phyloP scores from a whole-genome alignment of 2,329 filamentous ascomycete genomes.

The Pseudogymnoascus sp. region DNA sequence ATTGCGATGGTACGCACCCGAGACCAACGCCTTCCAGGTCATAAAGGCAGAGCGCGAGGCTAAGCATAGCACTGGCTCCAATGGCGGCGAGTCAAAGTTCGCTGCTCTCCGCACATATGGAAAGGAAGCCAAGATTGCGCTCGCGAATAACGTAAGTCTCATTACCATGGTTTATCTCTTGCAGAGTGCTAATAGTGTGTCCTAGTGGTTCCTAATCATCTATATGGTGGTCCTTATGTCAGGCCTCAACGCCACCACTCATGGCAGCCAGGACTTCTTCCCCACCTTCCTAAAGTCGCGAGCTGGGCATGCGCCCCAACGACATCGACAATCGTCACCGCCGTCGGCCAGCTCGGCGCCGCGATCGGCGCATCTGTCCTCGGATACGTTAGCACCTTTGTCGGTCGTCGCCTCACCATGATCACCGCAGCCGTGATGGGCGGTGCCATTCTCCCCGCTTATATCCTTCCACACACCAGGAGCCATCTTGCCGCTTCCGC shows the following conservation, averaged over 20 bases:
- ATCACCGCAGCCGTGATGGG: conserved; percentile 56
- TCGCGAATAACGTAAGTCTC: conserved; percentile 42
- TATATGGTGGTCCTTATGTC: conserved; percentile 84
- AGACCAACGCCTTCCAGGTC: conserved; percentile 66
- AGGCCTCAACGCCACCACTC: conserved; percentile 64
- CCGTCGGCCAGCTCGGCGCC: conserved; percentile 62
- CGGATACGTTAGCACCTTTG: conserved; percentile 58
- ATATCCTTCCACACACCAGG: conserved; percentile 57
- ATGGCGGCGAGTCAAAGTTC: conserved; percentile 58
- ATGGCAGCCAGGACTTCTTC: conserved; percentile 39
- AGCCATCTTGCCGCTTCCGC: conserved; percentile 62
- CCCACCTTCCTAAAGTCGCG: conserved; percentile 49
- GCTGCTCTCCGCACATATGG: conserved; percentile 60
- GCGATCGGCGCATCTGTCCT: conserved; percentile 57
- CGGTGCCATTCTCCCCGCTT: conserved; percentile 72
- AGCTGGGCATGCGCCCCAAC: conserved; percentile 31
- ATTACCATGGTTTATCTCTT: too few species aligned
- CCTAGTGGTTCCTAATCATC: conserved; percentile 69
- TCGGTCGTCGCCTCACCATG: conserved; percentile 61
- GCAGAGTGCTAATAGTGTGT: conserved; percentile 28
- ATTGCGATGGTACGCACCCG: conserved; percentile 67
- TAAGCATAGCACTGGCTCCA: conserved; percentile 55
- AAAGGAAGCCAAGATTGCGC: conserved; percentile 65
- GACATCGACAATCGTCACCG: conserved; percentile 58
- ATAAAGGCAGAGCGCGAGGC: conserved; percentile 56